Conservation (phyloP, 768 basidiomycete genomes). For the Termitomyces sp. region DNA sequence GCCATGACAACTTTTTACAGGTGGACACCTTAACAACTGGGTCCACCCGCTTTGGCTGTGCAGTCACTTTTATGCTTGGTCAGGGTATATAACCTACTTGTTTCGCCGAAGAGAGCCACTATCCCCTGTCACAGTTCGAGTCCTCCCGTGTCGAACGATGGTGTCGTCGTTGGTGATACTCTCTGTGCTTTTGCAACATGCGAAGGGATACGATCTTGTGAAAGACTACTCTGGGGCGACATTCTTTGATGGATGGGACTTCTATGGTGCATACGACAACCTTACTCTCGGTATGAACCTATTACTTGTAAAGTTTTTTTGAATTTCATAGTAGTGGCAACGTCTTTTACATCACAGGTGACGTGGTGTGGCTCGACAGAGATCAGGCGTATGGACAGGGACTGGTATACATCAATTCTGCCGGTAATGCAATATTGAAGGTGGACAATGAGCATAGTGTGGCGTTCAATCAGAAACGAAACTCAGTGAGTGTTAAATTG, state of each 20-base stretch:
- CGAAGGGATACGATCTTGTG: conserved; percentile 16
- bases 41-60: not conserved
- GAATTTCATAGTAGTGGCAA: not conserved
- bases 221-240: conserved; percentile 38
- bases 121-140: not conserved
- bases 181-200: not conserved
- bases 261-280: conserved; percentile 45
- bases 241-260: conserved; percentile 55
- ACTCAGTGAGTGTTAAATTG: conserved; percentile 41
- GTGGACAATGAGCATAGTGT: conserved; percentile 69
- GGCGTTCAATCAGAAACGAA: conserved; percentile 41
- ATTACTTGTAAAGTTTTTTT: not conserved
- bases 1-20: not conserved
- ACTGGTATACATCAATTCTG: conserved; percentile 54
- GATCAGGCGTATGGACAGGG: conserved; percentile 38
- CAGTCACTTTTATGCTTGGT: not conserved
- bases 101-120: not conserved
- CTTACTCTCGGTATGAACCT: conserved; percentile 31
- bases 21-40: not conserved
- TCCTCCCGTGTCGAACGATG: not conserved
- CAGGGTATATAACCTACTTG: not conserved
- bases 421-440: conserved; percentile 62
- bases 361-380: conserved; percentile 53
- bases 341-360: conserved; percentile 33
- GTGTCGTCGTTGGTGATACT: not conserved